Conservation (phyloP, 176 grass and related monocot genomes). For the Calamus simplicifolius region DNA sequence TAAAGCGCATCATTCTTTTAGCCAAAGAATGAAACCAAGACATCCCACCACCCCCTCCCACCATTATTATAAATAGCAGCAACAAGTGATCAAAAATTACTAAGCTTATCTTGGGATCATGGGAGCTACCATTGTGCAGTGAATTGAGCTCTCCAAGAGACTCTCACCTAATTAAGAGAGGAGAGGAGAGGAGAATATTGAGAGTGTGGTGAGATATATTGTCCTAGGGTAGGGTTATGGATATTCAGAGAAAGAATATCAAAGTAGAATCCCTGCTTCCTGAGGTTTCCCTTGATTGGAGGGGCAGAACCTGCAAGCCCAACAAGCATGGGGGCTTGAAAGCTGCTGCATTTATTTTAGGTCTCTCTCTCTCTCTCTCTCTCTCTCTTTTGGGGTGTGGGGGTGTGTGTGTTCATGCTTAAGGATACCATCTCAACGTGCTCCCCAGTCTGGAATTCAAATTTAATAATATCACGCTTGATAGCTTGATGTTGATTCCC, state of each 20-base stretch:
- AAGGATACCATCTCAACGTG: too few relatives aligned
- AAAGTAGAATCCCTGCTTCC: neutral
- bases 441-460: too few relatives aligned
- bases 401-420: too few relatives aligned
- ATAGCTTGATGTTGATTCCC: too few relatives aligned
- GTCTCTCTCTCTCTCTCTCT: neutral
- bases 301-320: conserved; percentile 6
- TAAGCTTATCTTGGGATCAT: neutral
- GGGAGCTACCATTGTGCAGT: neutral
- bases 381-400: neutral
- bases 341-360: conserved; percentile 17
- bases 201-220: too few relatives aligned
- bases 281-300: conserved; percentile 10
- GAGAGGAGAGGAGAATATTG: neutral
- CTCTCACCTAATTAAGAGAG: neutral
- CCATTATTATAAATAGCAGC: conserved; percentile 12
- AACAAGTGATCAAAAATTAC: conserved; percentile 1
- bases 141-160: neutral
- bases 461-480: too few relatives aligned
- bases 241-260: neutral
- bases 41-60: neutral
- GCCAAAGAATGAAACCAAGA: too few relatives aligned
- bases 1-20: too few relatives aligned
- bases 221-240: neutral
- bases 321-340: conserved; percentile 17